Evolutionary conservation across 208 protist species (phyloP).

Genomic region (Leishmania tarentolae): DNA sequence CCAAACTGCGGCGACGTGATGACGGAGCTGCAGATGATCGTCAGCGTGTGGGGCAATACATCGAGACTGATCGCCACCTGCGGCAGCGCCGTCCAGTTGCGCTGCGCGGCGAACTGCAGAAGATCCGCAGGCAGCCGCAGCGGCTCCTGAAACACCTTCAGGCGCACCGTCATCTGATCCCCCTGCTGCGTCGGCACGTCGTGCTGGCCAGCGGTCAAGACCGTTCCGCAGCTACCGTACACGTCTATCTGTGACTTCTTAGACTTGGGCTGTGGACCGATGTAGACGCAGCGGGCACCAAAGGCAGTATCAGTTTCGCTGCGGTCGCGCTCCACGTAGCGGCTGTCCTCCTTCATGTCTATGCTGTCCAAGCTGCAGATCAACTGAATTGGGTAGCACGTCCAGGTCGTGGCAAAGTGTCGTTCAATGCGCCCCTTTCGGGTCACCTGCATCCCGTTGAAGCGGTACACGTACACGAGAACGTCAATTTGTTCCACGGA

Average conservation of each 20-base stretch:
- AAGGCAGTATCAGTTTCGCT: slow-evolving; percentile 47
- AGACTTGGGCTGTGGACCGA: slow-evolving; percentile 69
- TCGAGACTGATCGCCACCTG: slow-evolving; percentile 58
- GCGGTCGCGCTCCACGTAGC: slow-evolving; percentile 77
- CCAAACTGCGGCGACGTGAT: slow-evolving; percentile 78
- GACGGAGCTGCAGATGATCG: slow-evolving; percentile 73
- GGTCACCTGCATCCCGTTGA: slow-evolving; percentile 73
- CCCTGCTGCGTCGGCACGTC: slow-evolving; percentile 27
- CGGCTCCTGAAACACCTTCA: slow-evolving; percentile 46
- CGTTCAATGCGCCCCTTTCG: slow-evolving; percentile 59
- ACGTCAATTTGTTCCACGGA: slow-evolving; percentile 50
- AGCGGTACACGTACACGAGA: slow-evolving; percentile 86
- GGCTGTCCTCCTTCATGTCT: slow-evolving; percentile 65
- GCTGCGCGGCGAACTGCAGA: slow-evolving; percentile 43
- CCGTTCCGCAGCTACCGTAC: slow-evolving; percentile 59
- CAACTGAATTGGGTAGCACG: slow-evolving; percentile 79
- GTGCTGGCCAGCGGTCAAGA: slow-evolving; percentile 42
- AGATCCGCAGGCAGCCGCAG: slow-evolving; percentile 58
- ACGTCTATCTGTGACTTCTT: slow-evolving; percentile 34
- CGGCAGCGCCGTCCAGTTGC: slow-evolving; percentile 77
- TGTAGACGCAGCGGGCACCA: slow-evolving; percentile 68
- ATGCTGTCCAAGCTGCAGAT: slow-evolving; percentile 59
- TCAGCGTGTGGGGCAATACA: slow-evolving; percentile 55
- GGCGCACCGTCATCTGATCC: slow-evolving; percentile 40
- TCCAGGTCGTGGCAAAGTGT: slow-evolving; percentile 75